Evolutionary conservation across 2,329 filamentous ascomycete species (phyloP).

Genomic region (Cladobotryum mycophilum): DNA sequence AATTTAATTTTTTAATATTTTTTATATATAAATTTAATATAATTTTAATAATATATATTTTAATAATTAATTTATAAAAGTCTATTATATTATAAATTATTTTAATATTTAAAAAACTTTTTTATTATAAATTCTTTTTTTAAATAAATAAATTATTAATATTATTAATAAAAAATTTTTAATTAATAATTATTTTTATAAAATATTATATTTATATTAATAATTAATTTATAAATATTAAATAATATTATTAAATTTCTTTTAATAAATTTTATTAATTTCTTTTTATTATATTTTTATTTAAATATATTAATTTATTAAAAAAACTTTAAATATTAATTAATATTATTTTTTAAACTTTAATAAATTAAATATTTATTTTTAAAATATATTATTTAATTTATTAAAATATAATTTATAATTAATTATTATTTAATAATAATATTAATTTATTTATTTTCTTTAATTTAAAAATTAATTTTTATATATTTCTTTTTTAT

Average conservation of each 20-base stretch:
- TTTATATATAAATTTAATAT: not conserved
- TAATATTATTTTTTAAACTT: not conserved
- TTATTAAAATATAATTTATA: not conserved
- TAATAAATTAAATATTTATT: conserved; percentile 7
- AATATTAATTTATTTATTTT: not conserved
- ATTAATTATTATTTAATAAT: not conserved
- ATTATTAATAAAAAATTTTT: not conserved
- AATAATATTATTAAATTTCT: no score
- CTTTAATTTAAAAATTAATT: not conserved
- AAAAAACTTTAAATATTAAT: no score
- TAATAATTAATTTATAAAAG: not conserved
- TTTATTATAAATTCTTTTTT: not conserved
- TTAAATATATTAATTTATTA: no score
- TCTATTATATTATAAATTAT: not conserved
- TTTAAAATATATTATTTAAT: not conserved
- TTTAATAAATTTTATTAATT: no score
- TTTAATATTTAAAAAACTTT: not conserved
- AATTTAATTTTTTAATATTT: not conserved
- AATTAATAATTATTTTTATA: no score
- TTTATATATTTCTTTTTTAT: no score
- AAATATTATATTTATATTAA: no score
- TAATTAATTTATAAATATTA: no score
- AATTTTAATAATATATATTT: not conserved
- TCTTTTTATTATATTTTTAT: no score
- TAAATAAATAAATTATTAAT: not conserved